These are phyloP conservation scores for Calophaca sinica DNA, from an alignment of 306 rosid genomes.

Conservation along the genomic window DNA sequence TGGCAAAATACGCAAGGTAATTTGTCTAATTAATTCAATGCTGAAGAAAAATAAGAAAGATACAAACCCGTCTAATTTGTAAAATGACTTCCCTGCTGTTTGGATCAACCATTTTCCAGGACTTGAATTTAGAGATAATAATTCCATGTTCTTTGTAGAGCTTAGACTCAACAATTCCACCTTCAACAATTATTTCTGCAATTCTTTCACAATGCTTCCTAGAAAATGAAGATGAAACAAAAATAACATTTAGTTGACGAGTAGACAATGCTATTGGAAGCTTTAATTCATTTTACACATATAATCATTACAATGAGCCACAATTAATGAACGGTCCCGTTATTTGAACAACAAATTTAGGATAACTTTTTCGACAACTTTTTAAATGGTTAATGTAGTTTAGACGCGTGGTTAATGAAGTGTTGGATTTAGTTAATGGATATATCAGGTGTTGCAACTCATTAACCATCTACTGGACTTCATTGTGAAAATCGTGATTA, in stretches of 20 bases:
- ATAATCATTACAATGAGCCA: background rate
- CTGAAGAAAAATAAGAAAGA: conserved; percentile 5
- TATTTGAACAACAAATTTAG: too few species aligned
- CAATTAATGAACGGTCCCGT: background rate
- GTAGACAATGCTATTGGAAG: conserved; percentile 16
- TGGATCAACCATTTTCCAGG: conserved; percentile 68
- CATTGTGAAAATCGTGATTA: too few species aligned
- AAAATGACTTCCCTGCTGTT: conserved; percentile 60
- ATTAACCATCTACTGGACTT: too few species aligned
- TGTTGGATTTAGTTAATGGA: too few species aligned
- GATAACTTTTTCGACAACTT: too few species aligned
- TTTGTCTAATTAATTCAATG: conserved; percentile 17
- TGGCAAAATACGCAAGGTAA: conserved; percentile 3
- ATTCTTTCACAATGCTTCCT: conserved; percentile 67
- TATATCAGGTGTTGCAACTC: too few species aligned
- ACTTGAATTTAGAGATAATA: conserved; percentile 57
- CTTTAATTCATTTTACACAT: conserved; percentile 6
- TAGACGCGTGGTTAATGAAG: too few species aligned
- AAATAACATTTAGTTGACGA: conserved; percentile 16
- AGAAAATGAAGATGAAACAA: background rate
- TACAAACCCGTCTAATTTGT: conserved; percentile 59
- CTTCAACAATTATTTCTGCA: conserved; percentile 67
- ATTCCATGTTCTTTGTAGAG: conserved; percentile 66
- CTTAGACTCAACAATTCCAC: conserved; percentile 65
- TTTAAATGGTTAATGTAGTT: too few species aligned